A percentile compares a stretch with the other conserved stretches of the same genome.
These are phyloP conservation scores for Phytophthora hybrid DNA, from an alignment of 352 stramenopile genomes.

Conservation along the genomic window DNA sequence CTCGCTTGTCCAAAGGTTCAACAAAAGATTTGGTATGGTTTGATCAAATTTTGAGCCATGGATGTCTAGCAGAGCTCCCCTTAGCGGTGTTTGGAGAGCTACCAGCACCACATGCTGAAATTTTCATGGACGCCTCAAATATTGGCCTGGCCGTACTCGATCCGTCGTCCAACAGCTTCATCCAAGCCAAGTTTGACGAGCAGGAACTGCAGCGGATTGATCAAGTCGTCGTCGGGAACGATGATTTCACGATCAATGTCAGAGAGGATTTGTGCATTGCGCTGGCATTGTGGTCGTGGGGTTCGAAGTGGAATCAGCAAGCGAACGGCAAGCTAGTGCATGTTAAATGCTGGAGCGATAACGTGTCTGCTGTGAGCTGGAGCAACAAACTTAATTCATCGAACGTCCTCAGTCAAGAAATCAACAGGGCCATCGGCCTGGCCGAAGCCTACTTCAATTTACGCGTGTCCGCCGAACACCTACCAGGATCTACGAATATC, in stretches of 20 bases:
- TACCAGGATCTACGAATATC: constrained; percentile 10
- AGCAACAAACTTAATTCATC: constrained; percentile 23
- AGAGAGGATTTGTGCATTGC: constrained; percentile 10
- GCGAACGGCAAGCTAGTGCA: background rate
- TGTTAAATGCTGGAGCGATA: constrained; percentile 29
- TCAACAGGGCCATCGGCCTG: too few relatives aligned
- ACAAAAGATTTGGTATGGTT: too few relatives aligned
- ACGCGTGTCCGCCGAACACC: background rate
- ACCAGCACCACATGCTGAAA: background rate
- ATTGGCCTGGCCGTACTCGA: background rate
- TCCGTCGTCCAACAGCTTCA: background rate
- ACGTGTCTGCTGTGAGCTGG: constrained; percentile 20
- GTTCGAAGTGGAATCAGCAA: background rate
- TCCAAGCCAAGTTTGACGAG: constrained; percentile 1
- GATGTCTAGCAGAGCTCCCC: too few relatives aligned
- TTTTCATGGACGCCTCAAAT: constrained; percentile 13
- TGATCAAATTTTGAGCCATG: too few relatives aligned
- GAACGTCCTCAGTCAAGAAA: constrained; percentile 1
- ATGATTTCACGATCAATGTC: constrained; percentile 8
- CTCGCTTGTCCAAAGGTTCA: too few relatives aligned
- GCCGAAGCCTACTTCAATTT: background rate
- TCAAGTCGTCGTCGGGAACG: too few relatives aligned
- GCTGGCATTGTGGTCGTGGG: constrained; percentile 3
- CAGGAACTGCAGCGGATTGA: background rate
- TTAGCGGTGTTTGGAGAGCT: too few relatives aligned